A percentile compares a stretch with the other conserved stretches of the same genome.
phyloP scores from a whole-genome alignment of 1,139 yeast genomes.

The Dujonia santamariae region DNA sequence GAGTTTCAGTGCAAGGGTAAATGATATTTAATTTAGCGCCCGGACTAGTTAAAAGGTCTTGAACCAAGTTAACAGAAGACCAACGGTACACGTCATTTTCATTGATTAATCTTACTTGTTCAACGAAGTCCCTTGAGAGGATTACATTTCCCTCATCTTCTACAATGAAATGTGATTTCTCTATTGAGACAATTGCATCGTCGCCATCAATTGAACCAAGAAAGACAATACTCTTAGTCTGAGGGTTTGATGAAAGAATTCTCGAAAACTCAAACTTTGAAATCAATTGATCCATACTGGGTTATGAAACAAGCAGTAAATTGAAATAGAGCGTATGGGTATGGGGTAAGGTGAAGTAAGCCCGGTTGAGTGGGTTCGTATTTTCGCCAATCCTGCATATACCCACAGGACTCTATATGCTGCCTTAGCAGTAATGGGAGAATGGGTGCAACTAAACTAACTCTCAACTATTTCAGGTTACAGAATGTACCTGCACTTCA shows the following conservation, averaged over 20 bases:
- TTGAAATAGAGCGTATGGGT: too few species aligned
- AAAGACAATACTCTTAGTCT: conserved; percentile 58
- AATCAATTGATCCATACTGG: conserved; percentile 18
- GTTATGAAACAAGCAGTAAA: not conserved
- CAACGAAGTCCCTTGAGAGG: conserved; percentile 14
- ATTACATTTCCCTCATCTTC: conserved; percentile 13
- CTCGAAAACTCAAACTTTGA: conserved; percentile 36
- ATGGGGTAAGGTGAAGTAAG: too few species aligned
- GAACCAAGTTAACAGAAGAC: conserved; percentile 58
- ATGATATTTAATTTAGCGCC: conserved; percentile 73
- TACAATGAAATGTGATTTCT: conserved; percentile 62
- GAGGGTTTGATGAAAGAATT: conserved; percentile 55
- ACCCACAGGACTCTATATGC: too few species aligned
- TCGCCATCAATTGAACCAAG: conserved; percentile 61
- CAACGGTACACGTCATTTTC: conserved; percentile 82
- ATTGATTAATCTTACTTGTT: conserved; percentile 47
- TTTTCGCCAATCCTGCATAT: too few species aligned
- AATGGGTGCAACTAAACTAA: too few species aligned
- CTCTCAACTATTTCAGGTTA: too few species aligned
- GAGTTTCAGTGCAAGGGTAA: conserved; percentile 88
- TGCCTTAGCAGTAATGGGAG: too few species aligned
- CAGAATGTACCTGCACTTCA: too few species aligned
- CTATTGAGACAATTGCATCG: conserved; percentile 70
- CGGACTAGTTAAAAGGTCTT: conserved; percentile 45
- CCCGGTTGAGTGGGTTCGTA: too few species aligned